Conservation (phyloP, 2,329 filamentous ascomycete species). For the Dactylonectria estremocensis region DNA sequence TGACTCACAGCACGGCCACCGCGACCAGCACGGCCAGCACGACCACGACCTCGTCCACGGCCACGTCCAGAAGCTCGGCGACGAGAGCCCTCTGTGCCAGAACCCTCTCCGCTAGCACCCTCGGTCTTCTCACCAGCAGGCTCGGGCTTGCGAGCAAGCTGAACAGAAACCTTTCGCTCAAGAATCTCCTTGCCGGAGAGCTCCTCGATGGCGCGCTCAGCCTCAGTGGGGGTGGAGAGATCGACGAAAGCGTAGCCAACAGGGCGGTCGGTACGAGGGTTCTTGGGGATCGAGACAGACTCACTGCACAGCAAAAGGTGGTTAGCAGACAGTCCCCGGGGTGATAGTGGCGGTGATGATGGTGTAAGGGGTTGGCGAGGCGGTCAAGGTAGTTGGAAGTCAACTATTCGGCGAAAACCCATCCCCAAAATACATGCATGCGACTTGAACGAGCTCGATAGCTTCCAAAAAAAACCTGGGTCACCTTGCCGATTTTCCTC, state of each 20-base stretch:
- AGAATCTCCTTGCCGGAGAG: constrained; percentile 98
- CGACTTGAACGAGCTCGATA: neutral
- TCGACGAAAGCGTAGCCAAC: constrained; percentile 99
- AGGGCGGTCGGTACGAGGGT: constrained; percentile 97
- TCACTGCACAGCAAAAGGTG: constrained; percentile 73
- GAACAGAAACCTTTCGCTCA: constrained; percentile 98
- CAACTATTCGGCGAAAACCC: neutral
- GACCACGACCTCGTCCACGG: constrained; percentile 79
- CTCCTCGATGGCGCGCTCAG: constrained; percentile 94
- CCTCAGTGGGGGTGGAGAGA: constrained; percentile 93
- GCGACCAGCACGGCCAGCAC: constrained; percentile 76
- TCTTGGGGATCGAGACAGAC: constrained; percentile 99
- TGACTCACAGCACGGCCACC: constrained; percentile 62
- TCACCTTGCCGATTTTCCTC: neutral
- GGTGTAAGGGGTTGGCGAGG: constrained; percentile 5
- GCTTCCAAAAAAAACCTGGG: neutral
- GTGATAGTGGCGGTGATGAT: neutral
- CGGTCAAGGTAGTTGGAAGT: constrained; percentile 1
- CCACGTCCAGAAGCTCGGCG: constrained; percentile 76
- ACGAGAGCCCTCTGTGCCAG: constrained; percentile 76
- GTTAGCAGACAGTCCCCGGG: constrained; percentile 47
- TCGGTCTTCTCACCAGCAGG: constrained; percentile 83
- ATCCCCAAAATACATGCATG: neutral
- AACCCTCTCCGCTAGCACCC: constrained; percentile 82
- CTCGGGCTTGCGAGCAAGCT: constrained; percentile 98